phyloP scores from a whole-genome alignment of 202 grass and related monocot genomes.

The Hordeum pubiflorum region DNA sequence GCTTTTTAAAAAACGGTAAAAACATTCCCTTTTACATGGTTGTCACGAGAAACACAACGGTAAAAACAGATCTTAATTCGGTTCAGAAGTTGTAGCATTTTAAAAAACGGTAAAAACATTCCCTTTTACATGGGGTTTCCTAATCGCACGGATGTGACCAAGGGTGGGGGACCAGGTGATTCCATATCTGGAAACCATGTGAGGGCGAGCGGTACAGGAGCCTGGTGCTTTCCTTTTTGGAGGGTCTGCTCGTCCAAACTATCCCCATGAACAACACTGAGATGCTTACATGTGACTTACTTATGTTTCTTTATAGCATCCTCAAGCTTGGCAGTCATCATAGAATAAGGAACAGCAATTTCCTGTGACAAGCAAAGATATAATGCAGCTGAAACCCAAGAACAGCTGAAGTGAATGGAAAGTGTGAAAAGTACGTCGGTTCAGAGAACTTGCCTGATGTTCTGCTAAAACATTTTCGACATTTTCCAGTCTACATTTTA shows the following conservation, averaged over 20 bases:
- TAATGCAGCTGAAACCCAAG: constrained; percentile 4
- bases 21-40: too few relatives aligned
- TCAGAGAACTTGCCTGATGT: constrained; percentile 48
- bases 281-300: constrained; percentile 42
- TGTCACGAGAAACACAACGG: too few relatives aligned
- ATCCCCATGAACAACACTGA: background rate
- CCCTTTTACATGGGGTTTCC: too few relatives aligned
- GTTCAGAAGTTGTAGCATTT: too few relatives aligned
- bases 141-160: background rate
- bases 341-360: constrained; percentile 63
- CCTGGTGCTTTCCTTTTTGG: background rate
- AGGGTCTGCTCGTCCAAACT: background rate
- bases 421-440: constrained; percentile 14
- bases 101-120: too few relatives aligned
- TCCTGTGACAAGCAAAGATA: constrained; percentile 39
- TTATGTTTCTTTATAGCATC: constrained; percentile 63
- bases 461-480: constrained; percentile 57
- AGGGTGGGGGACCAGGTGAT: background rate
- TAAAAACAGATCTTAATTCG: too few relatives aligned
- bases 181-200: background rate
- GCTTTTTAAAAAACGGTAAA: background rate
- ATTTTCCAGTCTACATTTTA: constrained; percentile 51
- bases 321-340: constrained; percentile 55
- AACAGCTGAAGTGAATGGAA: background rate
- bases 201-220: too few relatives aligned